These are phyloP conservation scores for Gymnopilus dilepis DNA, from an alignment of 768 basidiomycete genomes.

Conservation along the genomic window DNA sequence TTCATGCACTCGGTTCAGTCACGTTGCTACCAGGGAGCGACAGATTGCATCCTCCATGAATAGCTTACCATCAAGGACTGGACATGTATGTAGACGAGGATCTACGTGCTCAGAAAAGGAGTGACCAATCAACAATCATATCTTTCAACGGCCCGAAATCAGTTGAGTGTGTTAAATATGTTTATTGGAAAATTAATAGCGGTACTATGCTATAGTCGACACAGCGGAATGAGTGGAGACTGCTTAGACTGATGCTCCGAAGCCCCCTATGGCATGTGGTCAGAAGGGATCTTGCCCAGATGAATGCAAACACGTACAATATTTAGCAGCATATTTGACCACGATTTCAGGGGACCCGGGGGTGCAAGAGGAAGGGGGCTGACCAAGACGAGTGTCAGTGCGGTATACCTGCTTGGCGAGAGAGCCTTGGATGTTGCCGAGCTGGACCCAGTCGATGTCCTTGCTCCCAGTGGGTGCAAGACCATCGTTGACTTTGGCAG, in stretches of 20 bases:
- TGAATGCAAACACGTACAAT: slow-evolving; percentile 39
- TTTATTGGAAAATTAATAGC: background rate
- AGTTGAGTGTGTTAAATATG: background rate
- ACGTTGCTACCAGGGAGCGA: background rate
- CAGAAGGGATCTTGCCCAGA: background rate
- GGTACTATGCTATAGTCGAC: background rate
- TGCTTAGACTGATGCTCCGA: slow-evolving; percentile 20
- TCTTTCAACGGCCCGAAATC: too few species aligned
- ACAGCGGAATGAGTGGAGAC: background rate
- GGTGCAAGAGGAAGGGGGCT: slow-evolving; percentile 52
- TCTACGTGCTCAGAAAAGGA: background rate
- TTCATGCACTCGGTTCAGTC: background rate
- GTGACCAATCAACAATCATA: too few species aligned
- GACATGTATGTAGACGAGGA: too few species aligned
- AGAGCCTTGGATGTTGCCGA: slow-evolving; percentile 46
- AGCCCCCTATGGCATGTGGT: slow-evolving; percentile 8
- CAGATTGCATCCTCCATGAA: background rate
- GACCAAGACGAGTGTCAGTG: slow-evolving; percentile 53
- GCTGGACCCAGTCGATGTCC: slow-evolving; percentile 59
- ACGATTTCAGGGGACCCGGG: slow-evolving; percentile 41
- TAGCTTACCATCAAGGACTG: background rate
- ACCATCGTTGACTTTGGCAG: slow-evolving; percentile 41
- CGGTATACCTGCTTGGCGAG: slow-evolving; percentile 55
- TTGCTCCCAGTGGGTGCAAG: slow-evolving; percentile 38
- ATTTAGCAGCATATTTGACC: slow-evolving; percentile 52